These are phyloP conservation scores for Solanum virginianum DNA, from an alignment of 257 asterid species.

Conservation along the genomic window DNA sequence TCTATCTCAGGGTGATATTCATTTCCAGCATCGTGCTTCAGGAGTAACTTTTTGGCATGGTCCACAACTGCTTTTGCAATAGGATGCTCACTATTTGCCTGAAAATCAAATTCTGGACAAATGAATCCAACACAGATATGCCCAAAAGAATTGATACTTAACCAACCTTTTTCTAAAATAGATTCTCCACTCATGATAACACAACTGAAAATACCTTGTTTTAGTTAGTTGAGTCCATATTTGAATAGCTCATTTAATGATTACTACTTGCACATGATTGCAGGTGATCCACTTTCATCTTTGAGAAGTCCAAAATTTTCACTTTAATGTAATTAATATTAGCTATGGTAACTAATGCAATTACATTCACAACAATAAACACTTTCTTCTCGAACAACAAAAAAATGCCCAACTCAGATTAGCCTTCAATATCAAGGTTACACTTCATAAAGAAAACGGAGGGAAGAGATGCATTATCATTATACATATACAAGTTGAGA, in stretches of 20 bases:
- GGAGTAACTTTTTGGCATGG: conserved; percentile 52
- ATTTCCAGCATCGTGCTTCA: conserved; percentile 26
- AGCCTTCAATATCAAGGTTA: not conserved
- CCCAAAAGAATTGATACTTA: not conserved
- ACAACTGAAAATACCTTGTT: not conserved
- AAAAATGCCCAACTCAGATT: not conserved
- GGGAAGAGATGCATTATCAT: not conserved
- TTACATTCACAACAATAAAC: not conserved
- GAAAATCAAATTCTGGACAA: not conserved
- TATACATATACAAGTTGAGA: not conserved
- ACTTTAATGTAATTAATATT: not conserved
- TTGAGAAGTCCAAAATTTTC: not conserved
- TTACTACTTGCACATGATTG: not conserved
- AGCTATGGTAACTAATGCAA: not conserved
- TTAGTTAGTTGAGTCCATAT: not conserved
- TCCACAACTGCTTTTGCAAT: conserved; percentile 86
- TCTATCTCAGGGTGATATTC: conserved; percentile 49
- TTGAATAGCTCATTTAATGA: not conserved
- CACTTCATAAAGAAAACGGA: not conserved
- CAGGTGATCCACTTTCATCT: not conserved
- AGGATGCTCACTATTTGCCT: conserved; percentile 97
- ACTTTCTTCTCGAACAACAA: not conserved
- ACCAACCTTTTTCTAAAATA: not conserved
- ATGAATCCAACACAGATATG: not conserved
- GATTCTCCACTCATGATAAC: not conserved